Evolutionary conservation across 164 flowering plant species (phyloP).

Genomic region (Stephania yunnanensis): DNA sequence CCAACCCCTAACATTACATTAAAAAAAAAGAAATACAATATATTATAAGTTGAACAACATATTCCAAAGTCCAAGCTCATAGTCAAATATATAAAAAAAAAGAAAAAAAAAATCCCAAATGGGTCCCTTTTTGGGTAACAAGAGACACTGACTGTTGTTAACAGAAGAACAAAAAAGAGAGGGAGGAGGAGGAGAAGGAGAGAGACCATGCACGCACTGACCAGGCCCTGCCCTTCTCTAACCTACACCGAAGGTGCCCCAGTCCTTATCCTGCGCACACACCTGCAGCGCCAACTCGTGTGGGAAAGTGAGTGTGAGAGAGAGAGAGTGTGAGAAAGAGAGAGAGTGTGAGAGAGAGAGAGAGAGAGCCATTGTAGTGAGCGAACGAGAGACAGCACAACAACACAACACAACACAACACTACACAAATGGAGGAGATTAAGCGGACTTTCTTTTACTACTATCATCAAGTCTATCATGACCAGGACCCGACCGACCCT

Average conservation of each 20-base stretch:
- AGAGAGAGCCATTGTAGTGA: background rate
- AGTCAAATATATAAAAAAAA: no score
- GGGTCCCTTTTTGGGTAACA: background rate
- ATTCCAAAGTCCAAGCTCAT: no score
- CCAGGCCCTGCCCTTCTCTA: background rate
- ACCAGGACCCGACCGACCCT: background rate
- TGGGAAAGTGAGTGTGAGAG: background rate
- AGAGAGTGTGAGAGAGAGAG: background rate
- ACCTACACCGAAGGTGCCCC: background rate
- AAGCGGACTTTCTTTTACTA: background rate
- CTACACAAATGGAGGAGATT: conserved; percentile 6
- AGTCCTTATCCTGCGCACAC: conserved; percentile 1
- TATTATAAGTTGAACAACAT: no score
- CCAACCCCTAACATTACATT: no score
- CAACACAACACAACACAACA: no score
- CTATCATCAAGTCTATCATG: background rate
- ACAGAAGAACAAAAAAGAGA: background rate
- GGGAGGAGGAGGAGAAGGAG: background rate
- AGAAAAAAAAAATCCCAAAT: background rate
- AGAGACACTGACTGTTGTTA: no score
- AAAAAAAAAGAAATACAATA: no score
- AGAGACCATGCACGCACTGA: background rate
- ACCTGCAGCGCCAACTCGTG: conserved; percentile 4
- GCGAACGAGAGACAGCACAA: background rate
- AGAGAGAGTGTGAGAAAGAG: background rate